Percentiles rank a stretch among this genome's conserved stretches.
Evolutionary conservation across 768 basidiomycete species (phyloP).

Genomic region (Leucosporidium scottii): DNA sequence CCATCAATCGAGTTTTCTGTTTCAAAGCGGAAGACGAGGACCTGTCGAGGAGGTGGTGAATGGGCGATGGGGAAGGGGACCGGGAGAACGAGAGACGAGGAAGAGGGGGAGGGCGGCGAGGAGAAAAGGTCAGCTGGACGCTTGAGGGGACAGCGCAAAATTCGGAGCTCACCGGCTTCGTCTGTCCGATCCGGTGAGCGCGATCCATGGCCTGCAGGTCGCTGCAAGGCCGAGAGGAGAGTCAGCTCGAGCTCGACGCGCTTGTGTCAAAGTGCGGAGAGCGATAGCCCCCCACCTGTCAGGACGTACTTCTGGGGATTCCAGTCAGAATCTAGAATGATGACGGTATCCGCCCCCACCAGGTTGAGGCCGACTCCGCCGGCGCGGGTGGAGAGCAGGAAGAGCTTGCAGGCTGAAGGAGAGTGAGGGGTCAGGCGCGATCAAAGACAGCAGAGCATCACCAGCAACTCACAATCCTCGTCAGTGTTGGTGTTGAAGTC

Average conservation of each 20-base stretch:
- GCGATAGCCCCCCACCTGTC: not conserved
- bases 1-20: constrained; percentile 85
- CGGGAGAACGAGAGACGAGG: too few species aligned
- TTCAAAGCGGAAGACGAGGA: constrained; percentile 74
- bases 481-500: constrained; percentile 60
- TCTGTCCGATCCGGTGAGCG: constrained; percentile 94
- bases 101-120: too few species aligned
- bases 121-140: too few species aligned
- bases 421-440: constrained; percentile 43
- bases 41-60: constrained; percentile 1
- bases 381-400: constrained; percentile 70
- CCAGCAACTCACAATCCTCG: constrained; percentile 45
- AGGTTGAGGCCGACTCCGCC: constrained; percentile 77
- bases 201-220: constrained; percentile 85
- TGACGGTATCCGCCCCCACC: constrained; percentile 78
- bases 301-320: constrained; percentile 41
- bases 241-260: constrained; percentile 19
- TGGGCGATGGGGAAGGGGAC: too few species aligned
- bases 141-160: too few species aligned
- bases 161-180: constrained; percentile 56
- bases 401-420: constrained; percentile 46
- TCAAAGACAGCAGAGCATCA: not conserved
- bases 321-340: constrained; percentile 91
- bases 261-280: not conserved
- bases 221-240: constrained; percentile 46